These are phyloP conservation scores for Albophoma yamanashiensis DNA, from an alignment of 2,329 filamentous ascomycete genomes.

Conservation along the genomic window DNA sequence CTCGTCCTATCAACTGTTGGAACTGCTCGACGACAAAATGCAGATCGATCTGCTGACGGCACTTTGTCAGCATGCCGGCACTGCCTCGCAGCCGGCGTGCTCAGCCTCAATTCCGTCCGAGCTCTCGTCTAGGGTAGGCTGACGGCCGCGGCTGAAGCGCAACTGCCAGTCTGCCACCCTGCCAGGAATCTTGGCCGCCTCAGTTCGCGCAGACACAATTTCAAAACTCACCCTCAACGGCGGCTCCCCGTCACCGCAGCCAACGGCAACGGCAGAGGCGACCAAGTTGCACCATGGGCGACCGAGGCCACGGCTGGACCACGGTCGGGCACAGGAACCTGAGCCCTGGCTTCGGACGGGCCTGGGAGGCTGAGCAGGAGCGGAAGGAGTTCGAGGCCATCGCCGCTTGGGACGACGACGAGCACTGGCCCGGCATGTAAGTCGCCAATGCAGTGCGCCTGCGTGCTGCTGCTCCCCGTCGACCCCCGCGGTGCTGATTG, in stretches of 20 bases:
- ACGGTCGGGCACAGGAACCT: slow-evolving; percentile 17
- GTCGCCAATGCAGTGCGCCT: slow-evolving; percentile 3
- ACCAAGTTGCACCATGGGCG: slow-evolving; percentile 12
- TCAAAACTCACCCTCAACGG: neutral
- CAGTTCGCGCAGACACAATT: neutral
- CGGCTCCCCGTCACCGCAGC: neutral
- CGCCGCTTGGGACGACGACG: slow-evolving; percentile 19
- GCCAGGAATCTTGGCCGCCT: neutral
- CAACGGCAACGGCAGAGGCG: neutral
- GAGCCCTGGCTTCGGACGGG: slow-evolving; percentile 9
- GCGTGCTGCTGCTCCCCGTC: neutral
- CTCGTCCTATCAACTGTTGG: neutral
- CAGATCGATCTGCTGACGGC: neutral
- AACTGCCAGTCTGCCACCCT: neutral
- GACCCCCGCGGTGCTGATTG: neutral
- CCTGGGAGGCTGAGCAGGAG: slow-evolving; percentile 19
- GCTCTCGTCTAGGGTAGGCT: neutral
- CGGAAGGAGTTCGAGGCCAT: slow-evolving; percentile 17
- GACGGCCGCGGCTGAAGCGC: neutral
- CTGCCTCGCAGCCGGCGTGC: neutral
- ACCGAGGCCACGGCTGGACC: slow-evolving; percentile 20
- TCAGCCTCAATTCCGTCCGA: neutral
- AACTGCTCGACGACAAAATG: neutral
- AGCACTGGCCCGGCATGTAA: slow-evolving; percentile 22
- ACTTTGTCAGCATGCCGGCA: neutral